Percentiles rank a stretch among this genome's conserved stretches.
phyloP scores from a whole-genome alignment of 2,329 filamentous ascomycete species.

The Fusarium tupiense region DNA sequence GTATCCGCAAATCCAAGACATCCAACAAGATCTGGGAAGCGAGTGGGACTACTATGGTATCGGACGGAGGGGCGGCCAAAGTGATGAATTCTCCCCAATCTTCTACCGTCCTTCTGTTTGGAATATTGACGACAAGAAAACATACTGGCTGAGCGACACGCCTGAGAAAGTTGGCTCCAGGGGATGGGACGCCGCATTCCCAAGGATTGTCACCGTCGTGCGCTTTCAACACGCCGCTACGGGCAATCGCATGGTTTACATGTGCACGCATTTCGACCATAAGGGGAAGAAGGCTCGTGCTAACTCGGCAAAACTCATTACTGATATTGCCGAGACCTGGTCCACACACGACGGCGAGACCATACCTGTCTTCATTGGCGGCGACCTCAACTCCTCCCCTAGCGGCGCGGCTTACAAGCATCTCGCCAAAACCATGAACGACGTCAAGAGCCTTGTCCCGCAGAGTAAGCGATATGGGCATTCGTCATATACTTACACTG shows the following conservation, averaged over 20 bases:
- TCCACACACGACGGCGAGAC: conserved; percentile 16
- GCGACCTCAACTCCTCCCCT: conserved; percentile 47
- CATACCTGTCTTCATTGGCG: conserved; percentile 46
- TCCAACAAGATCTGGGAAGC: conserved; percentile 55
- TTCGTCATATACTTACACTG: conserved; percentile 44
- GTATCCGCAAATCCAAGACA: conserved; percentile 65
- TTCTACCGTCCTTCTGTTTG: conserved; percentile 67
- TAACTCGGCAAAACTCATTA: conserved; percentile 53
- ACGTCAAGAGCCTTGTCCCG: conserved; percentile 40
- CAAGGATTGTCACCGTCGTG: conserved; percentile 60
- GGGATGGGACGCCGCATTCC: conserved; percentile 62
- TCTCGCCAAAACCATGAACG: conserved; percentile 40
- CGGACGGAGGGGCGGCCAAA: conserved; percentile 67
- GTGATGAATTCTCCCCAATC: conserved; percentile 76
- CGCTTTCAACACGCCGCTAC: conserved; percentile 54
- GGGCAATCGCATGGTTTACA: conserved; percentile 52
- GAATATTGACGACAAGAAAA: conserved; percentile 61
- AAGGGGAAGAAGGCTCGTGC: conserved; percentile 52
- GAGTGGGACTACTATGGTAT: conserved; percentile 65
- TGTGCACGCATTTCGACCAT: conserved; percentile 66
- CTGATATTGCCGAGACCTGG: conserved; percentile 45
- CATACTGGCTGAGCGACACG: conserved; percentile 70
- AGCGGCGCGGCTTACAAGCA: conserved; percentile 41
- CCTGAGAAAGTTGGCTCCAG: conserved; percentile 64
- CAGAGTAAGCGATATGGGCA: conserved; percentile 38